Base-by-base conservation (phyloP, 768 basidiomycete genomes). In the Zangia roseola region DNA sequence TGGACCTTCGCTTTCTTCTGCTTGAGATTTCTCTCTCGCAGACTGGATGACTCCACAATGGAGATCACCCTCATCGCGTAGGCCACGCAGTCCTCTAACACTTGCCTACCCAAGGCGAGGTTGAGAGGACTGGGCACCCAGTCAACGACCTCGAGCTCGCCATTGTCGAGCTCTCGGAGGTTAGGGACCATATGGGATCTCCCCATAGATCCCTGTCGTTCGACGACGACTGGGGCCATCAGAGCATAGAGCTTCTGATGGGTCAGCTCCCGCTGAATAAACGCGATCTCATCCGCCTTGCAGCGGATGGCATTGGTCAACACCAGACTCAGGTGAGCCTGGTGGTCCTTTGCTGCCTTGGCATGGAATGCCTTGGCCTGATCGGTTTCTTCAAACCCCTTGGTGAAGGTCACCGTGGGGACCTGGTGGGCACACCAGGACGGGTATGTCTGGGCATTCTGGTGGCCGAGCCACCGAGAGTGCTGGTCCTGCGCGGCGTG, bases 21-120 rank as follows among this genome's bases (percentile, higher is more conserved):
- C 17, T 9, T 7, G 1, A n/a, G 5, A 10, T 30, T 2, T 1
- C 17, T 12, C 0, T 2, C 0, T 4, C 26, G 8, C 0, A 4
- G 5, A 17, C 10, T 10, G 3, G 40, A n/a, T 4, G 17, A 19
- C 10, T 30, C 17, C 0, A 30, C 28, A 1, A 42, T 42, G 2
- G 8, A 13, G 10, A 19, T 4, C 1, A 42, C n/a, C 3, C 40
- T n/a, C 2, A 19, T 1, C 17, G 40, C 40, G 28, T 42, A 42
- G 4, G 21, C 40, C 26, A 30, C 40, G 2, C n/a, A 42, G 14
- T 42, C 40, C 10, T 28, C n/a, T 1, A 41, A 4, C 25, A 28
- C 25, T 19, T 41, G 40, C 4, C 5, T 1, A 19, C 9, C n/a
- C 1, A 41, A 19, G 4, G 26, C 19, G 7, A 9, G 1, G n/a